A percentile compares a stretch with the other conserved stretches of the same genome.
These are phyloP conservation scores for Magnusiomyces clavatus DNA, from an alignment of 1,139 yeast species.

Conservation along the genomic window DNA sequence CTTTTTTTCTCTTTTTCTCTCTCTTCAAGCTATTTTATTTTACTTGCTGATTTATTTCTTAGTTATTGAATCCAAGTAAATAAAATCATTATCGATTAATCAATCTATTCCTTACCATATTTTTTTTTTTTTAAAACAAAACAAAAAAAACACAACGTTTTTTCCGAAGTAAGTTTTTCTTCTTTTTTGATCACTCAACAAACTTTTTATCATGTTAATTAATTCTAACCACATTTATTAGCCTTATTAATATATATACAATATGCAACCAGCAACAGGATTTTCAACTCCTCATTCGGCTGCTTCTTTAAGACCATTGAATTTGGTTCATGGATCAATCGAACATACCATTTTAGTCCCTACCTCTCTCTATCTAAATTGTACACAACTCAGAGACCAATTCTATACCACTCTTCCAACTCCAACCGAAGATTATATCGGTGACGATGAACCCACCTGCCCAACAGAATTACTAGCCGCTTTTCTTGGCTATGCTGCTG, in stretches of 20 bases:
- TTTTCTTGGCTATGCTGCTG: constrained; percentile 74
- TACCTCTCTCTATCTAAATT: constrained; percentile 65
- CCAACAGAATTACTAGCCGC: constrained; percentile 80
- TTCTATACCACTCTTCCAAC: constrained; percentile 67
- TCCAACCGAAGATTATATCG: constrained; percentile 77
- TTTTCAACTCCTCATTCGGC: constrained; percentile 38
- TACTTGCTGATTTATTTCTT: not conserved
- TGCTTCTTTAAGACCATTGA: constrained; percentile 64
- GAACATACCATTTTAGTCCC: constrained; percentile 89
- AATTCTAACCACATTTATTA: not conserved
- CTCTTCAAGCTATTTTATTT: not conserved
- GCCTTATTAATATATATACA: not conserved
- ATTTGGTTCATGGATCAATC: constrained; percentile 73
- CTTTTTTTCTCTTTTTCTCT: not conserved
- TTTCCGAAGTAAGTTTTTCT: not conserved
- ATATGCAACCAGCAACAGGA: constrained; percentile 30
- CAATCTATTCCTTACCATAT: not conserved
- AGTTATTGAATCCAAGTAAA: not conserved
- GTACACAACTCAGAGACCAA: constrained; percentile 82
- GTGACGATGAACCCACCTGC: constrained; percentile 82
- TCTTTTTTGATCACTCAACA: not conserved
- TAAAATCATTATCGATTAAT: not conserved
- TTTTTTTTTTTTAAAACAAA: not conserved
- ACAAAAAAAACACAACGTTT: too few species aligned
- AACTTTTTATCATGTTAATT: not conserved